Evolutionary conservation across 2,329 filamentous ascomycete genomes (phyloP).

Genomic region (Dothidotthia symphoricarpi): DNA sequence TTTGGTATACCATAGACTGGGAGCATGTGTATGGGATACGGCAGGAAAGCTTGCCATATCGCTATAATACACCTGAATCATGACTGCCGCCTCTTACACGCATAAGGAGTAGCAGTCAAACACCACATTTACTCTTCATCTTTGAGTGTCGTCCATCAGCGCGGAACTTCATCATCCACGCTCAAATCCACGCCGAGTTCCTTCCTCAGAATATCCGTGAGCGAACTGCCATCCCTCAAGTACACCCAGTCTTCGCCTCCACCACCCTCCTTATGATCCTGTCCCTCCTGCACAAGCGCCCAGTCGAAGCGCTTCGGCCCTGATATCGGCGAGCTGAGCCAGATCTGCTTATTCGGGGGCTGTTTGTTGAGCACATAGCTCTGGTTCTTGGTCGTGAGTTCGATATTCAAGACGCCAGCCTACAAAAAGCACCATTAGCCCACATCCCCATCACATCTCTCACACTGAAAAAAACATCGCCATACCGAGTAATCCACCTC

Average conservation of each 20-base stretch:
- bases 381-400: constrained; percentile 62
- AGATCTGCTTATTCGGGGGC: constrained; percentile 95
- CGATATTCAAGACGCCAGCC: constrained; percentile 82
- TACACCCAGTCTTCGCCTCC: constrained; percentile 81
- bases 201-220: constrained; percentile 69
- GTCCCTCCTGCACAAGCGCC: constrained; percentile 69
- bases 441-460: background rate
- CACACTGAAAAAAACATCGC: no score
- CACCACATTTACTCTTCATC: no score
- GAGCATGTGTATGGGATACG: constrained; percentile 4
- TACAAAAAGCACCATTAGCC: constrained; percentile 45
- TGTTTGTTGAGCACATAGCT: constrained; percentile 98
- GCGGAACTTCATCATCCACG: constrained; percentile 33
- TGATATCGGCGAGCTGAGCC: constrained; percentile 86
- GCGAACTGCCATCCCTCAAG: constrained; percentile 72
- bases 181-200: constrained; percentile 68
- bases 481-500: constrained; percentile 88
- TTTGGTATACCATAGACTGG: constrained; percentile 1
- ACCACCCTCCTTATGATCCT: constrained; percentile 76
- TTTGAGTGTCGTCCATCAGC: constrained; percentile 10
- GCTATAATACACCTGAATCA: no score
- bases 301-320: constrained; percentile 95
- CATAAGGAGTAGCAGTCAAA: no score
- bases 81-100: no score
- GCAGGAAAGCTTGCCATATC: background rate